Evolutionary conservation across 805 yeast genomes (phyloP), one percentile per base, ranked within the genome.

Genomic region (Barnettozyma sp.): DNA sequence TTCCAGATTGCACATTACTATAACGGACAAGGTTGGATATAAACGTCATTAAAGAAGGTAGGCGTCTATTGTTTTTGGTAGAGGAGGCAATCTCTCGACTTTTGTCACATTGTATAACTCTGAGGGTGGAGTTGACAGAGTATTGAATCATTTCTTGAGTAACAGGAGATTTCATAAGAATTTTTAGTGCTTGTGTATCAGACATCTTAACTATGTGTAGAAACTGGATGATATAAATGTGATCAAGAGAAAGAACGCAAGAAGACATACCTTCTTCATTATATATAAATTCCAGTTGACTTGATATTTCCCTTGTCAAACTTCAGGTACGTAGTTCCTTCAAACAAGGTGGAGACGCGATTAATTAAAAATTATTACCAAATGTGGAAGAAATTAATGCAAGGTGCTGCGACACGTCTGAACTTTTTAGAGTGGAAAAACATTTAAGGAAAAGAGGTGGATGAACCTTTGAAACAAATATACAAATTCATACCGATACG

Each of bases 1-100:
- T 82, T 26, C 88, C 86, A 3, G 87, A 78, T 58, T 81, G 78
- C n/a, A 82, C 86, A 50, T 80, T 80, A 21, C 87, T 78, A 62
- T 79, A 73, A 53, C 82, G 70, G 25, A 82, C 85, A 52, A 82
- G 63, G 49, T 70, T 76, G 41, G 81, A 73, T 50, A 82, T 76
- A 59, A 82, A 82, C 0, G 83, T 74, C 79, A 75, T 78, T 44
- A 82, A 65, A 6, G 87, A 78, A 10, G 90, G 88, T 36, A 64
- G 36, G 3, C 46, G 44, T 20, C 42, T 41, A 12, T 40, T 35
- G 6, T 31, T 21, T 17, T 36, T 33, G 13, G 32, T 32, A 6
- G 60, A 58, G 20, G 61, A 51, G 15, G 60, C 53, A 12, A 61
- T 46, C 41, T 9, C 37, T 16, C 7, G 44, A 39, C 29, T 40